Conservation (phyloP, 352 stramenopile species). For the Pythium phragmiticola region DNA sequence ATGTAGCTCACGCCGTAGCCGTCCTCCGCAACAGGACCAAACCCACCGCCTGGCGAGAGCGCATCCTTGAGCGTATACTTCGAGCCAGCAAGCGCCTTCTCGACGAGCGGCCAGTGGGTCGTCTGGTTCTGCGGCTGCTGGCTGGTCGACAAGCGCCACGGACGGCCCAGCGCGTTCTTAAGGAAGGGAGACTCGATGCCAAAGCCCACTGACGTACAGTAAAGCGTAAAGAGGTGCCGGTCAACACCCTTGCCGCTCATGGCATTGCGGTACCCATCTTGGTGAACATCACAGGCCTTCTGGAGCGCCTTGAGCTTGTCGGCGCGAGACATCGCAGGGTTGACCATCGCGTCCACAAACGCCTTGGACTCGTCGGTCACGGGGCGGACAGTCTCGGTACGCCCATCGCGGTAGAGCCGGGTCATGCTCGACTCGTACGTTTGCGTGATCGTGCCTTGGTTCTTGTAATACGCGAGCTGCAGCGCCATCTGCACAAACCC, state of each 20-base stretch:
- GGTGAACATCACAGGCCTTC: constrained; percentile 87
- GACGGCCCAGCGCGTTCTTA: constrained; percentile 77
- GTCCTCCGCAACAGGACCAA: constrained; percentile 88
- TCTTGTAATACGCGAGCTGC: constrained; percentile 95
- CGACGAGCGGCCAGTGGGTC: constrained; percentile 69
- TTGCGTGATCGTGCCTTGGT: constrained; percentile 90
- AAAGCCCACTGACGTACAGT: constrained; percentile 87
- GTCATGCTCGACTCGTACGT: constrained; percentile 98
- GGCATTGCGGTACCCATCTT: constrained; percentile 89
- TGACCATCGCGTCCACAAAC: constrained; percentile 89
- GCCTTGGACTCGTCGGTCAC: constrained; percentile 89
- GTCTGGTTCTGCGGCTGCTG: constrained; percentile 91
- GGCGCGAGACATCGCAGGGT: constrained; percentile 57
- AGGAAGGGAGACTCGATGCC: constrained; percentile 88
- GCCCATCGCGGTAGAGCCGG: constrained; percentile 93
- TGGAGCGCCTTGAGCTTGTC: constrained; percentile 87
- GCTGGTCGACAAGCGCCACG: constrained; percentile 87
- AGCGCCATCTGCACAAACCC: constrained; percentile 96
- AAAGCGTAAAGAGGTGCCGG: constrained; percentile 95
- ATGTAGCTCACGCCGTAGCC: constrained; percentile 93
- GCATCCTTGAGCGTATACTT: constrained; percentile 58
- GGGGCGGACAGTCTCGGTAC: constrained; percentile 92
- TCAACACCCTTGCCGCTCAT: constrained; percentile 93
- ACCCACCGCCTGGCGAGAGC: constrained; percentile 81
- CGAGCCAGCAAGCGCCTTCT: constrained; percentile 57